These are phyloP conservation scores for Beverwykella pulmonaria DNA, from an alignment of 495 filamentous ascomycete species.

Conservation along the genomic window DNA sequence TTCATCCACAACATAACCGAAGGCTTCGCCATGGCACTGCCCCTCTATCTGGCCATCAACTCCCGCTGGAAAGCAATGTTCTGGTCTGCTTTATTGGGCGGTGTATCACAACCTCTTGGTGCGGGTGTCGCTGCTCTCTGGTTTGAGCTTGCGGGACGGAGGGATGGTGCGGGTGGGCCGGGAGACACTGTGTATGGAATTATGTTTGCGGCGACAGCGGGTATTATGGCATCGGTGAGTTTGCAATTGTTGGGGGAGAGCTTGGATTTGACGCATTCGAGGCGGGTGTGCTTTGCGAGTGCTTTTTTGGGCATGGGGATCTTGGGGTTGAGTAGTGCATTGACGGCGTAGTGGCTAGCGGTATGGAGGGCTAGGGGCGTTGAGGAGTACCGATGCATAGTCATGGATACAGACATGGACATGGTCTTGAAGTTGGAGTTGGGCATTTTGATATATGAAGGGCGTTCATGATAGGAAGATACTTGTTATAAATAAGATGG, in stretches of 20 bases:
- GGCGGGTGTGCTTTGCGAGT: constrained; percentile 77
- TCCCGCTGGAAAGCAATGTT: constrained; percentile 77
- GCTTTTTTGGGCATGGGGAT: constrained; percentile 89
- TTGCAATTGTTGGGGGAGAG: constrained; percentile 88
- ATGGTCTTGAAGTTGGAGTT: too few relatives aligned
- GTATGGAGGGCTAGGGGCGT: neutral
- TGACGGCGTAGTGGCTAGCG: constrained; percentile 59
- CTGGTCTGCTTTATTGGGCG: constrained; percentile 82
- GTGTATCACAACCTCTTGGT: constrained; percentile 81
- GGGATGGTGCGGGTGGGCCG: constrained; percentile 48
- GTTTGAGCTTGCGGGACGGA: constrained; percentile 60
- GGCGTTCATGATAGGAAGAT: too few relatives aligned
- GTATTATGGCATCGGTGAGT: constrained; percentile 92
- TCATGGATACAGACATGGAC: too few relatives aligned
- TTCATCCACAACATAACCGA: constrained; percentile 98
- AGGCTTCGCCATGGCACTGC: constrained; percentile 91
- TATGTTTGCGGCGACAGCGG: constrained; percentile 80
- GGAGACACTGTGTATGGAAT: constrained; percentile 78
- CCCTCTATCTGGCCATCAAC: constrained; percentile 82
- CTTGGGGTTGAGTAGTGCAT: constrained; percentile 81
- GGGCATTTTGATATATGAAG: too few relatives aligned
- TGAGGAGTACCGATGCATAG: neutral
- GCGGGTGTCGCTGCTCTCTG: constrained; percentile 82
- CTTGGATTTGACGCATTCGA: constrained; percentile 76
- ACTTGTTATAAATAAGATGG: too few relatives aligned